phyloP scores from a whole-genome alignment of 2,329 filamentous ascomycete genomes.

The Hymenoscyphus linearis region DNA sequence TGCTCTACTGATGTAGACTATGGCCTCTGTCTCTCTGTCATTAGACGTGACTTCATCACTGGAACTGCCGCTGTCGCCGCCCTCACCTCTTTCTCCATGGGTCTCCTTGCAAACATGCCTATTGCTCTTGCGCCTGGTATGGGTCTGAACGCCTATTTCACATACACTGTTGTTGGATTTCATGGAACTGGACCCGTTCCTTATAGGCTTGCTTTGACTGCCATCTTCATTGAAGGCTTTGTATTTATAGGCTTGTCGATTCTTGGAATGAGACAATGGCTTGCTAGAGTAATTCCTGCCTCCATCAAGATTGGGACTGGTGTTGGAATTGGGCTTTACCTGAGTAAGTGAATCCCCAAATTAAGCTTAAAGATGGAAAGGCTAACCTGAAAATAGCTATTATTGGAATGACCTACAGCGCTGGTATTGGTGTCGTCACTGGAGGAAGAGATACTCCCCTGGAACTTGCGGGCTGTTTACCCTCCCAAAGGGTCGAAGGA shows the following conservation, averaged over 20 bases:
- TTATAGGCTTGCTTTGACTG: slow-evolving; percentile 70
- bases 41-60: slow-evolving; percentile 65
- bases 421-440: slow-evolving; percentile 72
- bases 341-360: slow-evolving; percentile 4
- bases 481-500: slow-evolving; percentile 35
- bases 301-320: slow-evolving; percentile 85
- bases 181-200: slow-evolving; percentile 68
- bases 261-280: slow-evolving; percentile 78
- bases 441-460: slow-evolving; percentile 62
- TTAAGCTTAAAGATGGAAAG: background rate
- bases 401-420: slow-evolving; percentile 69
- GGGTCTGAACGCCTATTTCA: slow-evolving; percentile 80
- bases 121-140: slow-evolving; percentile 67
- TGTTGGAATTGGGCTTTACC: slow-evolving; percentile 76
- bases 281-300: slow-evolving; percentile 72
- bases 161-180: slow-evolving; percentile 68
- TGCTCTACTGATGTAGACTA: slow-evolving; percentile 43
- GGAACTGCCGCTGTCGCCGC: slow-evolving; percentile 78
- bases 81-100: slow-evolving; percentile 72
- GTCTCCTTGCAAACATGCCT: slow-evolving; percentile 68
- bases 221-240: slow-evolving; percentile 81
- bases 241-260: slow-evolving; percentile 75
- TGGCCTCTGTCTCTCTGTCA: slow-evolving; percentile 49
- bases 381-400: slow-evolving; percentile 36
- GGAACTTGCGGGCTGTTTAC: slow-evolving; percentile 56